A percentile compares a stretch with the other conserved stretches of the same genome.
These are phyloP conservation scores for Sugiyamaella grinbergsii DNA, from an alignment of 1,139 yeast species.

Conservation along the genomic window DNA sequence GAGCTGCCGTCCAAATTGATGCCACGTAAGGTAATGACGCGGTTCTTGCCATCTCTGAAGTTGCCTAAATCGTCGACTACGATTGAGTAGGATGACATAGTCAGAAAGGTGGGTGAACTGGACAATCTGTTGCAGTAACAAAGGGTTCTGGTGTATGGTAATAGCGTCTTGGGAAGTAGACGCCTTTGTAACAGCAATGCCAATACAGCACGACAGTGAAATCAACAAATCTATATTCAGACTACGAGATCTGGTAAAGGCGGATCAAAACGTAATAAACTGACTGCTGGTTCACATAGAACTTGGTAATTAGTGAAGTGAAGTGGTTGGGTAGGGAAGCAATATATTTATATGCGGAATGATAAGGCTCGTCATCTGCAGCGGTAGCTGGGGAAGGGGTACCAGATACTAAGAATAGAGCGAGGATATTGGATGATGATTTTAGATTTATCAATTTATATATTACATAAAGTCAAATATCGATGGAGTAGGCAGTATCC, in stretches of 20 bases:
- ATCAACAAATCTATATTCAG: too few species aligned
- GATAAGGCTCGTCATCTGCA: slow-evolving; percentile 4
- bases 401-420: not conserved
- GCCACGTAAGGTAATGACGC: slow-evolving; percentile 67
- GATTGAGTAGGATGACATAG: slow-evolving; percentile 4
- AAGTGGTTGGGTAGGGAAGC: not conserved
- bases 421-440: not conserved
- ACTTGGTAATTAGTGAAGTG: not conserved
- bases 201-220: too few species aligned
- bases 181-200: too few species aligned
- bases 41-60: slow-evolving; percentile 57
- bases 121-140: not conserved
- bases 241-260: too few species aligned
- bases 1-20: slow-evolving; percentile 72
- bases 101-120: not conserved
- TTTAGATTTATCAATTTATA: too few species aligned
- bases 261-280: too few species aligned
- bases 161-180: not conserved
- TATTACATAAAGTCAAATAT: too few species aligned
- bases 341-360: slow-evolving; percentile 4
- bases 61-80: slow-evolving; percentile 50
- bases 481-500: too few species aligned
- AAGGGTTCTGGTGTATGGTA: not conserved
- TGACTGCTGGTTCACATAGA: too few species aligned
- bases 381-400: not conserved